These are phyloP conservation scores for Tephrocybe sp. DNA, from an alignment of 768 basidiomycete genomes.

Conservation along the genomic window DNA sequence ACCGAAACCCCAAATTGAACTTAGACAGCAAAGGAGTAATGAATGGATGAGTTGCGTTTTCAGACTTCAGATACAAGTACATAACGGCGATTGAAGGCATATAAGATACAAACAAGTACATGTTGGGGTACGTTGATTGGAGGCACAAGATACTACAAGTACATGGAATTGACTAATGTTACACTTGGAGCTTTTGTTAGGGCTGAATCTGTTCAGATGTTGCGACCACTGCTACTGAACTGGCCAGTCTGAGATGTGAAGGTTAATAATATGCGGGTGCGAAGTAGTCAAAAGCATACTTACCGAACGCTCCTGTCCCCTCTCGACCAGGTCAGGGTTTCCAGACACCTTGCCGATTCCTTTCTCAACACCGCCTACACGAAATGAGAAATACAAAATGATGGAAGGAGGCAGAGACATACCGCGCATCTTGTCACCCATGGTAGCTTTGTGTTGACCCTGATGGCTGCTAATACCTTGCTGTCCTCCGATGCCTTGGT, in stretches of 20 bases:
- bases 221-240: not conserved
- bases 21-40: no score
- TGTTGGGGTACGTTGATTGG: no score
- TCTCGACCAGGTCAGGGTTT: constrained; percentile 20
- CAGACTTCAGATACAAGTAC: no score
- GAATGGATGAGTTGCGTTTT: no score
- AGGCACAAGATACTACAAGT: no score
- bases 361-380: constrained; percentile 23
- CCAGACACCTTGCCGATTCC: constrained; percentile 21
- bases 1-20: no score
- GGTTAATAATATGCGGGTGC: not conserved
- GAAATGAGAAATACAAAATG: not conserved
- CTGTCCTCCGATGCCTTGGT: constrained; percentile 6
- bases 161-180: no score
- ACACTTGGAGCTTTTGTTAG: no score
- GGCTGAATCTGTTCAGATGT: no score
- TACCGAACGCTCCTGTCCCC: constrained; percentile 20
- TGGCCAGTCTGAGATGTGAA: not conserved
- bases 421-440: constrained; percentile 26
- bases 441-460: constrained; percentile 6
- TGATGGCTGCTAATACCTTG: not conserved
- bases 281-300: not conserved
- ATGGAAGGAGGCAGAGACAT: not conserved
- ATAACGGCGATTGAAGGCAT: no score
- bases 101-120: no score